These are phyloP conservation scores for Puccinia triticina DNA, from an alignment of 1,284 basidiomycete genomes.

Conservation along the genomic window DNA sequence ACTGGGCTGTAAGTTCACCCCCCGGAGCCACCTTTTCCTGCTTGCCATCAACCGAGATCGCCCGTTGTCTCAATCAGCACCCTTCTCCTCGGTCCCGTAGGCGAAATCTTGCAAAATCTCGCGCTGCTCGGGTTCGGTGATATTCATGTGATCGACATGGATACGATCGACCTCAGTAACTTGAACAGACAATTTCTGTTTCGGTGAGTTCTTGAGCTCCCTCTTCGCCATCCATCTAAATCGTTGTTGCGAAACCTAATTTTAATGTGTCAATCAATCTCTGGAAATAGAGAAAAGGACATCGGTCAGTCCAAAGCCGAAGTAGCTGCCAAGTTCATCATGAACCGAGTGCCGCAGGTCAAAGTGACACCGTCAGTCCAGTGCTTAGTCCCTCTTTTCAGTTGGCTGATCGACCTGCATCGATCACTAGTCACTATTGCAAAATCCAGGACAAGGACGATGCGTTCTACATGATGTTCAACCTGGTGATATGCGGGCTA, in stretches of 20 bases:
- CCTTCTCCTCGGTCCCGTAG: conserved; percentile 69
- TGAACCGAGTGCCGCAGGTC: conserved; percentile 89
- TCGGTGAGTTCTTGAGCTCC: conserved; percentile 66
- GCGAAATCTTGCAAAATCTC: conserved; percentile 52
- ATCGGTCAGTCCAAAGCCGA: conserved; percentile 92
- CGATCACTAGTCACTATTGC: conserved; percentile 74
- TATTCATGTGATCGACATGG: conserved; percentile 99
- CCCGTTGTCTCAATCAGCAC: conserved; percentile 63
- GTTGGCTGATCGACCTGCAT: conserved; percentile 48
- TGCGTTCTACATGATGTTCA: conserved; percentile 95
- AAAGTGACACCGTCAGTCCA: conserved; percentile 83
- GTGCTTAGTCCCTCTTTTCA: not conserved
- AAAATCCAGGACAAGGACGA: conserved; percentile 98
- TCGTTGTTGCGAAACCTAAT: not conserved
- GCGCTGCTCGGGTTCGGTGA: conserved; percentile 82
- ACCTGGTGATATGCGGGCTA: conserved; percentile 94
- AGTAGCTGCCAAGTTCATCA: conserved; percentile 91
- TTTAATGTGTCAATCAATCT: not conserved
- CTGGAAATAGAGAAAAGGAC: conserved; percentile 71
- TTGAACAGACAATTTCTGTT: conserved; percentile 98
- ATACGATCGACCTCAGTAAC: conserved; percentile 99
- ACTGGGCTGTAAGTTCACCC: conserved; percentile 75
- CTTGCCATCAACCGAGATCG: not conserved
- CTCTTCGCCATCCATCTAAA: not conserved
- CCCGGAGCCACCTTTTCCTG: not conserved